Evolutionary conservation across 208 protist species (phyloP).

Genomic region (Blastocrithidia nonstop): DNA sequence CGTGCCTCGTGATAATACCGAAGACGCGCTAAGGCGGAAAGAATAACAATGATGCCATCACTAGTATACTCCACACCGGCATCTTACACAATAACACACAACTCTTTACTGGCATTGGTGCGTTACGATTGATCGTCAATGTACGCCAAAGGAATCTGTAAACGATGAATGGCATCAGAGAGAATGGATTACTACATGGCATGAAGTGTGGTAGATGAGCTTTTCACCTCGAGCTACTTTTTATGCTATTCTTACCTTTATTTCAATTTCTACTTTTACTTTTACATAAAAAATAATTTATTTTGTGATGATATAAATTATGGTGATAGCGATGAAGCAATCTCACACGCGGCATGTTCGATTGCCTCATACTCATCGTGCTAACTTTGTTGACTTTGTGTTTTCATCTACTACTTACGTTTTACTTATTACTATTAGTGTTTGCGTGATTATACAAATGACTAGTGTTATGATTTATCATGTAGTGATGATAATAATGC

Average conservation of each 20-base stretch:
- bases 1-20: conserved; percentile 41
- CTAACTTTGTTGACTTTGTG: too few species aligned
- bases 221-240: too few species aligned
- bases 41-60: conserved; percentile 50
- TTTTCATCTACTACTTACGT: too few species aligned
- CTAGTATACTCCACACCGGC: conserved; percentile 66
- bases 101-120: conserved; percentile 58
- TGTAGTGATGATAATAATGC: neutral
- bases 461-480: conserved; percentile 11
- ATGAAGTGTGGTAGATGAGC: too few species aligned
- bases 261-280: conserved; percentile 1
- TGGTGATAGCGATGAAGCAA: too few species aligned
- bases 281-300: conserved; percentile 13
- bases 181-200: too few species aligned
- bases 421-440: too few species aligned
- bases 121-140: conserved; percentile 69
- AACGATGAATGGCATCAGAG: too few species aligned
- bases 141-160: conserved; percentile 67
- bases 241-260: too few species aligned
- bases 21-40: conserved; percentile 45
- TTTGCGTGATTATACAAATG: too few species aligned
- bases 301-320: neutral
- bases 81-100: conserved; percentile 38
- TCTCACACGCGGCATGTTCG: too few species aligned
- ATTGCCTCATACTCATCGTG: too few species aligned